Evolutionary conservation across 768 basidiomycete genomes (phyloP), one percentile per base, ranked within the genome.

Genomic region (Filobasidium floriforme): DNA sequence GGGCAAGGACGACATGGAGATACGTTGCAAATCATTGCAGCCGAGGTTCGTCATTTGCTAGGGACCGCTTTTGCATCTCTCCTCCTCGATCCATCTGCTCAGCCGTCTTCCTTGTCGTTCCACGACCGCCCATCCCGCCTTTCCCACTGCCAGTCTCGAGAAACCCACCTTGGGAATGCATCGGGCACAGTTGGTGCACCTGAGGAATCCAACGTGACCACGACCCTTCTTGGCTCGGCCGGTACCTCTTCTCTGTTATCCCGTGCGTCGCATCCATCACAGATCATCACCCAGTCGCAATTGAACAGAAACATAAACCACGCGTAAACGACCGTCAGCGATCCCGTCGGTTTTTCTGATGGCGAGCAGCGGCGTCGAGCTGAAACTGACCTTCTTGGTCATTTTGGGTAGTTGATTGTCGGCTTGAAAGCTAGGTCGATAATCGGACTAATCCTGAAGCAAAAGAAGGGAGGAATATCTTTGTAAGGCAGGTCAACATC

Each of bases 181-280:
- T 73, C 96, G 89, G 77, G 91, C 91, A 86, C 96, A 99, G 87
- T 99, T 99, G 73, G 92, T 93, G 85, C 96, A 99, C 76, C 96
- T 89, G 79, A 99, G 85, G 80, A 89, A 90, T 70, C 81, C 84
- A 80, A 92, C 90, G 81, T 96, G 92, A 80, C 94, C 96, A 77
- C 96, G 92, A 76, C 93, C 92, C 80, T 93, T 90, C 85, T 97
- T 96, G 92, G 96, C 97, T 76, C 96, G 92, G 73, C 94, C 96
- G 79, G 88, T 88, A 85, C 90, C 92, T 89, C 93, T 88, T 90
- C 93, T 88, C 84, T 97, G 22, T 49, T 37, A 37, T 37, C 32
- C 32, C 32, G 9, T 37, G 4, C 32, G 32, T 37, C 32, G 32
- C 9, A 37, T 37, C 9, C 32, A 37, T 37, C 32, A 37, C 32